Evolutionary conservation across 2,329 filamentous ascomycete species (phyloP), one percentile per base, ranked within the genome.

Genomic region (Fusarium globosum): DNA sequence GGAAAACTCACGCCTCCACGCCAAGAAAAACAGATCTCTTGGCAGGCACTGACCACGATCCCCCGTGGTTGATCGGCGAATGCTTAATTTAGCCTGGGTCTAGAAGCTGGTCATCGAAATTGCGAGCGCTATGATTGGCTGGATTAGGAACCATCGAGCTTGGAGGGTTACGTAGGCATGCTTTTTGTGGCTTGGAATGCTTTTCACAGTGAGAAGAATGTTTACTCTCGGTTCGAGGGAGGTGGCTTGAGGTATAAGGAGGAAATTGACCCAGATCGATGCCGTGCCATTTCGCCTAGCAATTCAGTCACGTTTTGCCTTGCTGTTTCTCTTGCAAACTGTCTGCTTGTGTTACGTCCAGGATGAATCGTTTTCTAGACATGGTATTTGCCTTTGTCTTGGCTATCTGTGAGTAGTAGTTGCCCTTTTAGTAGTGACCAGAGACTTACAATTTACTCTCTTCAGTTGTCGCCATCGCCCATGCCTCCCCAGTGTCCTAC

Each of bases 111-210:
- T 61, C 56, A 49, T 43, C 28, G 7, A 2, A 49, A 7, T 23
- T 15, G 1, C 1, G 1, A 7, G 13, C 9, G 20, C 26, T 15
- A 0, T 42, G 56, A 64, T 51, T 63, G 53, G 53, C 16, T n/a
- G 2, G 6, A 0, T 3, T 11, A 0, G 7, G 3, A 18, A 16
- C 48, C 16, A 4, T 4, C n/a, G 4, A 12, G 7, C 33, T 26
- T 13, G 18, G 30, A 51, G 30, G n/a, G 16, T 30, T 61, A 20
- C 36, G 43, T 61, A 28, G 28, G 36, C 43, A 23, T 21, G 23
- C 23, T 10, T 15, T 61, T 58, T 38, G 59, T 61, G 56, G 56
- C 61, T 64, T 64, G 56, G 18, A 28, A 61, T 42, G 43, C 12
- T 20, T 23, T 18, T 52, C 49, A 52, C 49, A 21, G 49, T 38